Percentiles rank a stretch among this genome's conserved stretches.
Conservation (phyloP, 116 monocot genomes). For the Thalassia testudinum region DNA sequence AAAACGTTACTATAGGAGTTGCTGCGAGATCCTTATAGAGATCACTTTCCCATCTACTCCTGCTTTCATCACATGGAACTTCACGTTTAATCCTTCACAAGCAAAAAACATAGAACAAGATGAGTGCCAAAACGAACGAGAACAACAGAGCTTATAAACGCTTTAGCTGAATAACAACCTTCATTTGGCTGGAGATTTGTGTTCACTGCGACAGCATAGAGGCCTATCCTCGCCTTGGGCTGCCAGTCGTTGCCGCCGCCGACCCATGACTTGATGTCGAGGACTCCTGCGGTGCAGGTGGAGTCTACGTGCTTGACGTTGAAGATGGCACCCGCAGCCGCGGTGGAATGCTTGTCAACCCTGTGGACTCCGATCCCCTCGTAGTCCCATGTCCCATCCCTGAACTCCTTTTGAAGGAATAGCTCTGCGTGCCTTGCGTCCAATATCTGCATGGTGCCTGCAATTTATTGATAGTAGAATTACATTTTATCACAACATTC, state of each 20-base stretch:
- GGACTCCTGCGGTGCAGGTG: conserved; percentile 23
- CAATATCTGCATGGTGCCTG: conserved; percentile 91
- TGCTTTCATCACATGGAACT: conserved; percentile 64
- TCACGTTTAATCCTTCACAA: conserved; percentile 59
- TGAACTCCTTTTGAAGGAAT: conserved; percentile 60
- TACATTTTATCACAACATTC: too few species aligned
- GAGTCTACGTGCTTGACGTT: conserved; percentile 35
- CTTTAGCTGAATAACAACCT: conserved; percentile 11
- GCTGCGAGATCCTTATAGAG: conserved; percentile 83
- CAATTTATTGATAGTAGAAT: neutral
- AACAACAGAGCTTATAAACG: neutral
- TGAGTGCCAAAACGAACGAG: neutral
- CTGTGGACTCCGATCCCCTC: conserved; percentile 46
- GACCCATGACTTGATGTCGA: conserved; percentile 45
- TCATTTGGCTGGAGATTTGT: conserved; percentile 84
- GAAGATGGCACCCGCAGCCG: conserved; percentile 60
- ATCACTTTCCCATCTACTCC: conserved; percentile 39
- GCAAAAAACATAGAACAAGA: neutral
- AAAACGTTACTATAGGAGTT: conserved; percentile 15
- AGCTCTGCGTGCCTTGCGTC: conserved; percentile 69
- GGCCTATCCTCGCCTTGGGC: conserved; percentile 53
- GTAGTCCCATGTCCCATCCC: conserved; percentile 45
- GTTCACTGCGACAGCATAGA: conserved; percentile 63
- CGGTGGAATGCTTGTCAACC: conserved; percentile 20
- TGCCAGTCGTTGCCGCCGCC: conserved; percentile 50